Evolutionary conservation across 169 alveolate genomes (phyloP).

Genomic region (Cryptosporidium viatorum): DNA sequence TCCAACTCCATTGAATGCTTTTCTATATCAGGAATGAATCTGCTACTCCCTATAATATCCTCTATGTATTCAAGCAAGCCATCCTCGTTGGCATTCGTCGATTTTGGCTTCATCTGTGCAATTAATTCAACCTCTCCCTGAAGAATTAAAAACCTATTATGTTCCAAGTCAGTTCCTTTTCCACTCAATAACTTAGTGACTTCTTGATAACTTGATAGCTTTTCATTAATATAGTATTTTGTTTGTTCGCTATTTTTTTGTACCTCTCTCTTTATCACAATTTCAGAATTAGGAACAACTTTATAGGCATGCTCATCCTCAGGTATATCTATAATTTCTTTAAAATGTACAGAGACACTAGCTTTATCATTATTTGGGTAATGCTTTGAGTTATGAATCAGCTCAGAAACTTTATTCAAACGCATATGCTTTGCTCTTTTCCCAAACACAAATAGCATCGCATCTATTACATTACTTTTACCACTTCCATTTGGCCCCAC

Average conservation of each 20-base stretch:
- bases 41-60: slow-evolving; percentile 93
- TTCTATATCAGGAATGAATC: slow-evolving; percentile 82
- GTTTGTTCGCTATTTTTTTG: slow-evolving; percentile 51
- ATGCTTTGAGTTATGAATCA: slow-evolving; percentile 93
- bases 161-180: slow-evolving; percentile 95
- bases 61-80: slow-evolving; percentile 97
- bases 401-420: slow-evolving; percentile 92
- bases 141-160: slow-evolving; percentile 90
- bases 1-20: slow-evolving; percentile 82
- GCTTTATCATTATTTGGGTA: slow-evolving; percentile 85
- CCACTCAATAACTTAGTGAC: slow-evolving; percentile 88
- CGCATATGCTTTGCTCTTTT: slow-evolving; percentile 96
- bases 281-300: slow-evolving; percentile 67
- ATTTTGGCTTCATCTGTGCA: slow-evolving; percentile 97
- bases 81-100: slow-evolving; percentile 90
- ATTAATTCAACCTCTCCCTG: slow-evolving; percentile 99
- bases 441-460: slow-evolving; percentile 98
- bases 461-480: slow-evolving; percentile 98
- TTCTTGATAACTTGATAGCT: slow-evolving; percentile 90
- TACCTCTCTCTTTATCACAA: slow-evolving; percentile 75
- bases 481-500: slow-evolving; percentile 99
- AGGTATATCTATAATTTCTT: slow-evolving; percentile 85
- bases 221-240: slow-evolving; percentile 88
- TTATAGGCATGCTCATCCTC: slow-evolving; percentile 71
- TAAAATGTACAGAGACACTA: slow-evolving; percentile 92